Base-by-base conservation (phyloP, 805 yeast genomes). In the Pichia nakasei region DNA sequence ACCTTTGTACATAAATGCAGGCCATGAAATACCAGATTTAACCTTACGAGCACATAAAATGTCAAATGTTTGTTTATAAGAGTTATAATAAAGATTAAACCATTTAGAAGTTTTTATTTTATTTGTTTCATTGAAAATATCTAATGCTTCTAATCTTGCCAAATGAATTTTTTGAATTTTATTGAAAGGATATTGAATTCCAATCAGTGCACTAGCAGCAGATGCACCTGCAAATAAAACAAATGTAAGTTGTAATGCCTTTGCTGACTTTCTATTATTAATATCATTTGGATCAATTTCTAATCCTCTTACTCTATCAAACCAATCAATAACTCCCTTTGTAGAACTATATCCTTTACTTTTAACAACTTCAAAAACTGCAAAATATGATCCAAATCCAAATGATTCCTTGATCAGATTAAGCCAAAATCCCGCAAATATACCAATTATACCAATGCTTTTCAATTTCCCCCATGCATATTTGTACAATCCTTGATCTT, bases 401-500 rank as follows among this genome's bases (percentile, higher is more conserved):
- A 75, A 63, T 49, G 72, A 76, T 52, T 89, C 97, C 58, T 88
- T 89, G 17, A 83, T 58, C 4, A 85, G 66, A 42, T 89, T 82
- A 37, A 87, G 67, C n/a, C 82, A 73, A 58, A 80, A 84, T 0
- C 97, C 97, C 2, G 96, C 95, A 67, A 85, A 86, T 5, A 93
- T 89, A 1, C 96, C 96, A 12, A 78, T 69, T 9, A 80, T 61
- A 0, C 97, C 97, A 41, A 89, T 73, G 49, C 84, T 84, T 48
- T 67, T 67, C 42, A 88, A 64, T 55, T 86, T 86, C 40, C 70
- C 69, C 22, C 72, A 58, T 0, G 91, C 88, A 61, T 86, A 91
- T 22, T 64, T 64, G 94, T 96, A 86, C 45, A 89, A 60, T 8
- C 49, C 50, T 46, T 75, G 75, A 60, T 84, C 80, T 27, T 72